Percentiles rank a stretch among this genome's conserved stretches.
These are phyloP conservation scores for Rosa persica DNA, from an alignment of 306 rosid species.

Conservation along the genomic window DNA sequence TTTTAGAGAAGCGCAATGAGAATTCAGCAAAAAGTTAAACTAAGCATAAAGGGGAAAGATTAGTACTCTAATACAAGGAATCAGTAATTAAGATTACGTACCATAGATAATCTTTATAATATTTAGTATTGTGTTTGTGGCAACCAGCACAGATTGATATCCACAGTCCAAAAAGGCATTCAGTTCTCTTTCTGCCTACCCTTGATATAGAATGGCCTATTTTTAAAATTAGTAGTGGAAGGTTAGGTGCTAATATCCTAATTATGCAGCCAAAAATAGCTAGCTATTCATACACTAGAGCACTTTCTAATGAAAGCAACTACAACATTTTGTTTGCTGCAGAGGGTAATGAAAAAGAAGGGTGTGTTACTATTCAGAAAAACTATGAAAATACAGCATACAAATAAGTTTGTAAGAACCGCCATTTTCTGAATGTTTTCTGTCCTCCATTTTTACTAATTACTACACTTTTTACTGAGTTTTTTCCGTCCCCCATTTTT, in stretches of 20 bases:
- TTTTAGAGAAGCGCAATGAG: not conserved
- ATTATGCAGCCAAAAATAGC: not conserved
- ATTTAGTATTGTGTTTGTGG: slow-evolving; percentile 21
- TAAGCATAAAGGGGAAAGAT: not conserved
- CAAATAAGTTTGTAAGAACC: not conserved
- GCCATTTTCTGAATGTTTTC: not conserved
- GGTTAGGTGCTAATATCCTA: not conserved
- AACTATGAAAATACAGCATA: not conserved
- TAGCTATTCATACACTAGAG: not conserved
- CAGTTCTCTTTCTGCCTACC: not conserved
- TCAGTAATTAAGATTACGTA: slow-evolving; percentile 13
- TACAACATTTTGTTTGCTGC: not conserved
- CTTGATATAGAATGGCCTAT: not conserved
- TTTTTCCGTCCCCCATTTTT: not conserved
- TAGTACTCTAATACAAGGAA: not conserved
- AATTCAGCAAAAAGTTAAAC: not conserved
- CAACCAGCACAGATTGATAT: slow-evolving; percentile 2
- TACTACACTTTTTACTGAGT: not conserved
- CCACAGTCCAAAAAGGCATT: slow-evolving; percentile 9
- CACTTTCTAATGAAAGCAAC: not conserved
- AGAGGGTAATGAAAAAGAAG: not conserved
- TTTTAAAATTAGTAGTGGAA: not conserved
- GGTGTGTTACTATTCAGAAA: not conserved
- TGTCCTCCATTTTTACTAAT: not conserved
- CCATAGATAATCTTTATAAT: slow-evolving; percentile 7